Evolutionary conservation across 495 filamentous ascomycete genomes (phyloP), one percentile per base, ranked within the genome.

Genomic region (Parathielavia appendiculata): DNA sequence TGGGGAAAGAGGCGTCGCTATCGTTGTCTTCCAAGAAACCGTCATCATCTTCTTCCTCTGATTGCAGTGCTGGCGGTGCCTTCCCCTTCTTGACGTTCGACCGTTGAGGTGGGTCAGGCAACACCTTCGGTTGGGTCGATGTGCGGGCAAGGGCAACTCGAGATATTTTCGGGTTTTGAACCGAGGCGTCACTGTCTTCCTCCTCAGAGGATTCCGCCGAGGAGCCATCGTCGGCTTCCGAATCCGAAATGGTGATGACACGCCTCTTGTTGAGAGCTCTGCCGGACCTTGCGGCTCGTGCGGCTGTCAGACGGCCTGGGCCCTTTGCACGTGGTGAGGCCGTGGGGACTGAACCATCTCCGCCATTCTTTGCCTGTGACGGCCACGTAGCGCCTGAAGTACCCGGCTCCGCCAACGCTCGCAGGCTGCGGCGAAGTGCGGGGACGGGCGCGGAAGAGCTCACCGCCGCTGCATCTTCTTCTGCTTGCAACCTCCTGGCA

Each of bases 401-500:
- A 13, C 41, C 39, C 14, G 59, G 43, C 11, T 20, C 30, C 9
- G 30, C 49, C 44, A 44, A 30, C n/a, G 23, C 34, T 30, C 61
- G 61, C 32, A 57, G 32, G 43, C 64, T 62, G 12, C 56, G 55
- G 22, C 58, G 53, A 3, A 34, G 39, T 11, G 34, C 52, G 35
- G 44, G 23, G 16, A 17, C 22, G 22, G 57, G 30, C 34, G 51
- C 35, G 23, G 34, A 19, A 14, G 53, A 44, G 30, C n/a, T 41
- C 14, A 58, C 48, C 4, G 54, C 45, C 2, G 56, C 55, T 1
- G 39, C 63, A 61, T 87, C 85, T 64, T 89, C 87, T 58, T 84
- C 77, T 41, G 80, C 71, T 64, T 90, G 87, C 40, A 89, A 73
- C 32, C 66, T 74, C 54, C 71, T 73, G 6, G 86, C 86, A 22